A percentile compares a stretch with the other conserved stretches of the same genome.
These are phyloP conservation scores for Perkinsus chesapeaki DNA, from an alignment of 169 alveolate species.

Conservation along the genomic window DNA sequence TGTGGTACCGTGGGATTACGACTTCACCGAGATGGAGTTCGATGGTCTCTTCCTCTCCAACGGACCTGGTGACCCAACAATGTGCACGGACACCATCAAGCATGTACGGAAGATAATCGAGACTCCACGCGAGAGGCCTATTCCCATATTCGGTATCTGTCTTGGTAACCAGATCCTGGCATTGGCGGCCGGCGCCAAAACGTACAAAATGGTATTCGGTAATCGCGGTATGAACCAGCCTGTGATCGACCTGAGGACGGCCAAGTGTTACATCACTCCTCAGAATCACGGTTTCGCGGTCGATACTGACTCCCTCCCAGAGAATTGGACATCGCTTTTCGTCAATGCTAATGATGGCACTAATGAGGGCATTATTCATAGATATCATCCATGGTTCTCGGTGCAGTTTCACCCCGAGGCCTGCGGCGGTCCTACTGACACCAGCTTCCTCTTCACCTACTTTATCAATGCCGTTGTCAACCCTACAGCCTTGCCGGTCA, in stretches of 20 bases:
- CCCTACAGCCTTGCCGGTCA: conserved; percentile 33
- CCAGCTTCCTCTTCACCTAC: conserved; percentile 57
- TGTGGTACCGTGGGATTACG: conserved; percentile 55
- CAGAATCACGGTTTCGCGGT: conserved; percentile 75
- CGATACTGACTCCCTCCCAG: conserved; percentile 23
- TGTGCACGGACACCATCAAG: conserved; percentile 45
- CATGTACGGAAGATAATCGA: conserved; percentile 22
- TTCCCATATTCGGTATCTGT: conserved; percentile 70
- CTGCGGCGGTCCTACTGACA: conserved; percentile 74
- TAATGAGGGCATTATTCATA: conserved; percentile 65
- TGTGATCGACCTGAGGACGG: conserved; percentile 63
- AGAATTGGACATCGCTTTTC: conserved; percentile 25
- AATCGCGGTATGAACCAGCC: conserved; percentile 78
- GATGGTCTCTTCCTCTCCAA: conserved; percentile 72
- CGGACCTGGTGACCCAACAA: conserved; percentile 77
- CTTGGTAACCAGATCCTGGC: conserved; percentile 73
- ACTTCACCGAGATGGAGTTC: conserved; percentile 52
- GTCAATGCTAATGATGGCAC: conserved; percentile 74
- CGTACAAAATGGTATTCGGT: conserved; percentile 69
- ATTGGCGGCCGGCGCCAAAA: conserved; percentile 67
- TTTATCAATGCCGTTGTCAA: conserved; percentile 42
- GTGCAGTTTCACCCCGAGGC: conserved; percentile 78
- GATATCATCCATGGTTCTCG: conserved; percentile 60
- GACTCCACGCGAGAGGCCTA: conserved; percentile 39
- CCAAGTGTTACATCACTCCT: conserved; percentile 69